Conservation (phyloP, 805 yeast species). For the Yarrowia sp. region DNA sequence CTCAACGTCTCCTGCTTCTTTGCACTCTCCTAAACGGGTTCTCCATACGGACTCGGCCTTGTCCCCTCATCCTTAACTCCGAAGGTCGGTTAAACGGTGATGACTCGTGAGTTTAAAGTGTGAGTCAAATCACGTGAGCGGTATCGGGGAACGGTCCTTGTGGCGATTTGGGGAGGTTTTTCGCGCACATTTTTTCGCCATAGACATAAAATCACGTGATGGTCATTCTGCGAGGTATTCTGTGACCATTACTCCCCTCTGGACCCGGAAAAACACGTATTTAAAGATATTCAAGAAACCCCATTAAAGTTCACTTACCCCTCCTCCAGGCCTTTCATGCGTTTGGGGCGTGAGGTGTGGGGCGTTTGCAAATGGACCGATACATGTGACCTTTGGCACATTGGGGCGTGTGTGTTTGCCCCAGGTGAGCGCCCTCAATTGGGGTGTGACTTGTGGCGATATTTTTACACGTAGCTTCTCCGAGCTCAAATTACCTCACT, state of each 20-base stretch:
- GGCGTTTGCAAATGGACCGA: background rate
- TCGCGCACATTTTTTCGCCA: too few relatives aligned
- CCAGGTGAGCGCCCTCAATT: too few relatives aligned
- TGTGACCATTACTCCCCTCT: too few relatives aligned
- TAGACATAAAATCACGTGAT: background rate
- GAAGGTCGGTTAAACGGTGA: slow-evolving; percentile 22
- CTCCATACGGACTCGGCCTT: background rate
- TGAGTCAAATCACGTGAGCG: slow-evolving; percentile 20
- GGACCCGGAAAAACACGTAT: background rate
- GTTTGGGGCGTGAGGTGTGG: slow-evolving; percentile 6
- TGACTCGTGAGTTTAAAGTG: slow-evolving; percentile 9
- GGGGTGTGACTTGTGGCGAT: too few relatives aligned
- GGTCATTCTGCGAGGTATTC: background rate
- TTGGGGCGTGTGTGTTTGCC: background rate
- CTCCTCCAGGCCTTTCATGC: slow-evolving; percentile 6
- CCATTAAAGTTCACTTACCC: slow-evolving; percentile 1
- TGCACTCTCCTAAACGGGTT: background rate
- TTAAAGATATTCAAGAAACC: too few relatives aligned
- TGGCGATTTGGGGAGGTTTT: too few relatives aligned
- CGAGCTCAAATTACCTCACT: background rate
- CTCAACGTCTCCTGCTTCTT: background rate
- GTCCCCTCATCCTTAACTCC: slow-evolving; percentile 10
- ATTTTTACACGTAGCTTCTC: background rate
- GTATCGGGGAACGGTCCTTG: background rate
- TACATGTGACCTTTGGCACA: background rate